phyloP scores from a whole-genome alignment of 345 rosid genomes.

The Corchorus capsularis region DNA sequence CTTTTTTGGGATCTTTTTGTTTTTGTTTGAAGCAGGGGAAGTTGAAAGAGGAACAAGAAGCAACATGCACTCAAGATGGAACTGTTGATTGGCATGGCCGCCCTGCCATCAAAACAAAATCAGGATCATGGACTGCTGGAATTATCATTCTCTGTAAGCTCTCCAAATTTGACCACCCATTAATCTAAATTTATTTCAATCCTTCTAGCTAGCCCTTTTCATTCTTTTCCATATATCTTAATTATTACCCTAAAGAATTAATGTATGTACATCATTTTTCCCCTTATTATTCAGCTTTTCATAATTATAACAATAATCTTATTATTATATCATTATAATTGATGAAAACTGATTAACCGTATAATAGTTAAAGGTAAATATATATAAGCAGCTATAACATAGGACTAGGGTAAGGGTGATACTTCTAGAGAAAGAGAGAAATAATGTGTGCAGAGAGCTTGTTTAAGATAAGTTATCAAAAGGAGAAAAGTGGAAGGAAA shows the following conservation, averaged over 20 bases:
- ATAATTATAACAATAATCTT: neutral
- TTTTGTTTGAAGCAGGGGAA: conserved; percentile 30
- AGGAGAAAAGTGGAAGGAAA: neutral
- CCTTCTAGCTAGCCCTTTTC: neutral
- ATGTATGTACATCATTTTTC: neutral
- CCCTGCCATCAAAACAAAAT: conserved; percentile 53
- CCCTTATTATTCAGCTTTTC: neutral
- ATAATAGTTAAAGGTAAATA: neutral
- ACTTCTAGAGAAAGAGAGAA: neutral
- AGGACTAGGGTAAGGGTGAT: neutral
- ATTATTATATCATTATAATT: too few relatives aligned
- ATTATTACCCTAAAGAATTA: conserved; percentile 1
- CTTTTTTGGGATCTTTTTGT: neutral
- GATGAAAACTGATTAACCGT: too few relatives aligned
- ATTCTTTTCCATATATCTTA: neutral
- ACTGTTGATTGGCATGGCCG: conserved; percentile 62
- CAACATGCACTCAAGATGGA: conserved; percentile 51
- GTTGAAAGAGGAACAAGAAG: conserved; percentile 41
- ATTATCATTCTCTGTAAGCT: conserved; percentile 65
- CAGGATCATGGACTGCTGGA: conserved; percentile 75
- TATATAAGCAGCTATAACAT: neutral
- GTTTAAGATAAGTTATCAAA: conserved; percentile 24
- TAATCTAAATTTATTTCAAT: neutral
- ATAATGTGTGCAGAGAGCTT: neutral
- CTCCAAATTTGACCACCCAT: neutral